These are phyloP conservation scores for Diversispora epigaea DNA, from an alignment of 192 early-diverging fungal genomes.

Conservation along the genomic window DNA sequence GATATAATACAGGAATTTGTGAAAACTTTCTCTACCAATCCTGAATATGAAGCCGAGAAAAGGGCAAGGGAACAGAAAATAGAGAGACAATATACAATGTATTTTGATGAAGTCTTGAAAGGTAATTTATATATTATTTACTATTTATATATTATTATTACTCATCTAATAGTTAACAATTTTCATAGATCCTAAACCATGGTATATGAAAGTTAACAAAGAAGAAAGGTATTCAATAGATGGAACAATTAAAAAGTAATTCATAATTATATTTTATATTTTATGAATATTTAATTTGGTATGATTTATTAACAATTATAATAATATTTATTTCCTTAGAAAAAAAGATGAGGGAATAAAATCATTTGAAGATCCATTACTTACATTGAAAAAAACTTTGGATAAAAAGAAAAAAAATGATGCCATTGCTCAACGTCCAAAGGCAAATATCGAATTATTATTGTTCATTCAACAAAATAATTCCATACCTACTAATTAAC, in stretches of 20 bases:
- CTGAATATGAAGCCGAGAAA: slow-evolving; percentile 58
- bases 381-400: slow-evolving; percentile 34
- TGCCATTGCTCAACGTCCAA: not conserved
- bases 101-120: slow-evolving; percentile 54
- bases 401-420: slow-evolving; percentile 33
- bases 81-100: slow-evolving; percentile 63
- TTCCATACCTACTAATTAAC: not conserved
- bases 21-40: slow-evolving; percentile 39
- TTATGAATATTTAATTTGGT: not conserved
- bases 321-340: not conserved
- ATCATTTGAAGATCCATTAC: slow-evolving; percentile 46
- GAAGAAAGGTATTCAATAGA: slow-evolving; percentile 8
- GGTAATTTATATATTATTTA: slow-evolving; percentile 21
- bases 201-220: not conserved
- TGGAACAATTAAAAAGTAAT: not conserved
- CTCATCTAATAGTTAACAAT: not conserved
- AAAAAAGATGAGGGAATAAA: slow-evolving; percentile 31
- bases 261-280: not conserved
- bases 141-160: not conserved
- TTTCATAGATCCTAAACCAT: slow-evolving; percentile 16
- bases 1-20: slow-evolving; percentile 14
- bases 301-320: too few relatives aligned
- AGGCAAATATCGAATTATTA: not conserved
- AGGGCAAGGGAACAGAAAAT: slow-evolving; percentile 52
- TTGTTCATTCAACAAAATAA: not conserved